A percentile compares a stretch with the other conserved stretches of the same genome.
These are phyloP conservation scores for Perilla frutescens DNA, from an alignment of 257 asterid genomes.

Conservation along the genomic window DNA sequence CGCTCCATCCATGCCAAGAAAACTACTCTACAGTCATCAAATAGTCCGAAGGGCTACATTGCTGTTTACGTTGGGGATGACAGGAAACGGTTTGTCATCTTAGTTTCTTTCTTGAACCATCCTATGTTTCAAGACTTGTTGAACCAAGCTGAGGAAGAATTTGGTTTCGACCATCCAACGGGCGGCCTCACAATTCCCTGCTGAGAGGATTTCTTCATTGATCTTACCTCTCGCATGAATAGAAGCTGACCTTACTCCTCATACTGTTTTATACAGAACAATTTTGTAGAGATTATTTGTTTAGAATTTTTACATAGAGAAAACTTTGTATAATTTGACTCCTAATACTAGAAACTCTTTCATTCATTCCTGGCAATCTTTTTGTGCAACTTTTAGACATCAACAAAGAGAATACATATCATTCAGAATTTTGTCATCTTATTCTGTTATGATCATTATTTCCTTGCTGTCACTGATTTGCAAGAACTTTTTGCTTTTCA, in stretches of 20 bases:
- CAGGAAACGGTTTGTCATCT: not conserved
- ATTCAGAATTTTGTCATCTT: too few relatives aligned
- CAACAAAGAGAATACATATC: too few relatives aligned
- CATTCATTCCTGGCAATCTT: too few relatives aligned
- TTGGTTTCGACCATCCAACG: not conserved
- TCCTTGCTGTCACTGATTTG: too few relatives aligned
- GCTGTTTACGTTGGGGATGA: not conserved
- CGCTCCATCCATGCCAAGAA: not conserved
- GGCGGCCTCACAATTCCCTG: not conserved
- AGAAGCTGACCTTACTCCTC: not conserved
- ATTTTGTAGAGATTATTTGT: not conserved
- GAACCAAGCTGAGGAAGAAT: not conserved
- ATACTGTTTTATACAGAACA: too few relatives aligned
- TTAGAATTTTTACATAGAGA: too few relatives aligned
- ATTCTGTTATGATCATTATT: too few relatives aligned
- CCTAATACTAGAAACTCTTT: too few relatives aligned
- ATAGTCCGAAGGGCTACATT: not conserved
- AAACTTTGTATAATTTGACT: too few relatives aligned
- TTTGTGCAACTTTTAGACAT: too few relatives aligned
- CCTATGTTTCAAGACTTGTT: not conserved
- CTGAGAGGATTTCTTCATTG: not conserved
- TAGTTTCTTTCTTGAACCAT: not conserved
- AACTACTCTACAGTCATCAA: too few relatives aligned
- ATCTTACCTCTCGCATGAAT: not conserved
- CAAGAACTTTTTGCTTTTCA: too few relatives aligned